A percentile compares a stretch with the other conserved stretches of the same genome.
Conservation (phyloP, 2,329 filamentous ascomycete genomes). For the Fusarium euwallaceae region DNA sequence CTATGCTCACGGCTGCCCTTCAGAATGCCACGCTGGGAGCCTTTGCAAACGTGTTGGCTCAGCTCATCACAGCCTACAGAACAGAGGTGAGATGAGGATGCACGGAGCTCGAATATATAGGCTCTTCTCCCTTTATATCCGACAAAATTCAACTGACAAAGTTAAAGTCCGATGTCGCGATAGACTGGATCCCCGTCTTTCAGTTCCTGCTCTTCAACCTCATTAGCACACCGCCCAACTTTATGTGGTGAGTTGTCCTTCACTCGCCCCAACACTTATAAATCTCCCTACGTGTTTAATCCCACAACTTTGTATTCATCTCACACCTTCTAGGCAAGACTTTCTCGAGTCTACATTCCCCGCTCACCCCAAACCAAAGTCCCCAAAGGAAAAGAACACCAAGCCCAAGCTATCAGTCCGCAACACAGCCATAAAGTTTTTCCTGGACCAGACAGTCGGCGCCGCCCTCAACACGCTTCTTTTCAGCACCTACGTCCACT, state of each 20-base stretch:
- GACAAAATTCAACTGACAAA: background rate
- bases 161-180: constrained; percentile 63
- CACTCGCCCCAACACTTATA: background rate
- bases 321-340: constrained; percentile 70
- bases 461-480: constrained; percentile 74
- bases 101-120: background rate
- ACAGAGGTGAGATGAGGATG: constrained; percentile 62
- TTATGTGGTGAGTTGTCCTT: constrained; percentile 73
- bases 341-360: constrained; percentile 83
- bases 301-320: constrained; percentile 15
- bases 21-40: constrained; percentile 76
- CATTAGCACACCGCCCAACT: constrained; percentile 84
- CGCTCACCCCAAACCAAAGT: constrained; percentile 64
- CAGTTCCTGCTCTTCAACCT: constrained; percentile 83
- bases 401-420: constrained; percentile 66
- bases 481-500: constrained; percentile 71
- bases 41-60: constrained; percentile 80
- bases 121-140: background rate
- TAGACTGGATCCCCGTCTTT: constrained; percentile 77
- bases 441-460: constrained; percentile 77
- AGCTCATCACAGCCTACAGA: constrained; percentile 74
- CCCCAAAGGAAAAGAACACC: constrained; percentile 47
- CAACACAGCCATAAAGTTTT: constrained; percentile 77
- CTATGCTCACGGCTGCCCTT: constrained; percentile 71
- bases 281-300: background rate